phyloP scores from a whole-genome alignment of 2,329 filamentous ascomycete species.

The Fusarium liriodendri region DNA sequence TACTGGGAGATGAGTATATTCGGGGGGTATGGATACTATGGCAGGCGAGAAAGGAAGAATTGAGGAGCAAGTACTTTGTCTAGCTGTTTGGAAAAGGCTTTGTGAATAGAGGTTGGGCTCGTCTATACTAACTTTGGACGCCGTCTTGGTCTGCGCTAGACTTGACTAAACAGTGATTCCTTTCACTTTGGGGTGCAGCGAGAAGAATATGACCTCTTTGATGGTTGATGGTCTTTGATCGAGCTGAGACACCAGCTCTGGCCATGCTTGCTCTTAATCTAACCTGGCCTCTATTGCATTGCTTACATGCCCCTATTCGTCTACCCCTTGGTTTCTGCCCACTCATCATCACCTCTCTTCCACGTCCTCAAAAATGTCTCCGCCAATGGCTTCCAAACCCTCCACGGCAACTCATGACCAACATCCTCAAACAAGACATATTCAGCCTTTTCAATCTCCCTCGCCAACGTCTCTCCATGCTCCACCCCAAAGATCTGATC shows the following conservation, averaged over 20 bases:
- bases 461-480: constrained; percentile 42
- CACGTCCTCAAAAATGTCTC: constrained; percentile 10
- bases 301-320: too few species aligned
- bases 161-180: background rate
- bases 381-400: constrained; percentile 19
- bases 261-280: too few species aligned
- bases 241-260: background rate
- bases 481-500: constrained; percentile 44
- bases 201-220: background rate
- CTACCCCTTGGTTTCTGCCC: background rate
- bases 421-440: constrained; percentile 40
- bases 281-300: too few species aligned
- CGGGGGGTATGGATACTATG: background rate
- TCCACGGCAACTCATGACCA: constrained; percentile 34
- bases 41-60: background rate
- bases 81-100: background rate
- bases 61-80: background rate
- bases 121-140: background rate
- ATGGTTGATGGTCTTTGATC: background rate
- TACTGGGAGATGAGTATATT: background rate
- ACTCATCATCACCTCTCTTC: constrained; percentile 15
- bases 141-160: background rate
- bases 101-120: background rate
- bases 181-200: background rate
- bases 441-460: constrained; percentile 33